Evolutionary conservation across 202 grass and related monocot genomes (phyloP).

Genomic region (Panicum virgatum): DNA sequence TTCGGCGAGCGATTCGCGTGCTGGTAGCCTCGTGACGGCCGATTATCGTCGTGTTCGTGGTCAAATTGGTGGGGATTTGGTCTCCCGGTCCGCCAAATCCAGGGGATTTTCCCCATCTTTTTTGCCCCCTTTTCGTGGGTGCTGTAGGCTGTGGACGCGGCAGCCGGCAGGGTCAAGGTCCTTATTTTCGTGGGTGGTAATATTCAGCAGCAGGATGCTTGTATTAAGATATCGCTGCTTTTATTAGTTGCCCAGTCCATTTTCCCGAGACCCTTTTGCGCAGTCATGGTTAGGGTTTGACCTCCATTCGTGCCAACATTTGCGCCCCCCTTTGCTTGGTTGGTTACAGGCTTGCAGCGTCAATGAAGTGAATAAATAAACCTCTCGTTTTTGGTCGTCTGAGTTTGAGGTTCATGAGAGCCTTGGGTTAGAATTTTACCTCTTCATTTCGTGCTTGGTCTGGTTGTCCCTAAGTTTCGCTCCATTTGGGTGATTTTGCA

Average conservation of each 20-base stretch:
- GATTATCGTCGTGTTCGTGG: neutral
- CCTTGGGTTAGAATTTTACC: neutral
- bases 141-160: neutral
- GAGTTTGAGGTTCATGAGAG: neutral
- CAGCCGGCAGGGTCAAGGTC: neutral
- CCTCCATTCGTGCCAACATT: neutral
- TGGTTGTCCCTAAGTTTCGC: neutral
- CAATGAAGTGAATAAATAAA: conserved; percentile 1
- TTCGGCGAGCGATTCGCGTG: neutral
- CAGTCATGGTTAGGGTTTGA: neutral
- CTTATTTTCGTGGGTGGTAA: neutral
- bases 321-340: neutral
- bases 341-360: neutral
- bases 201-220: neutral
- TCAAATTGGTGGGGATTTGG: neutral
- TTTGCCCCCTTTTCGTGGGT: neutral
- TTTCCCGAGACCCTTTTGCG: neutral
- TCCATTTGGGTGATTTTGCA: neutral
- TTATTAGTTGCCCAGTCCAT: neutral
- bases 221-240: neutral
- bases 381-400: neutral
- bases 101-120: conserved; percentile 11
- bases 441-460: neutral
- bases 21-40: neutral
- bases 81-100: neutral